Percentiles rank a stretch among this genome's conserved stretches.
These are phyloP conservation scores for Aspergillus sp. DNA, from an alignment of 2,329 filamentous ascomycete species.

Conservation along the genomic window DNA sequence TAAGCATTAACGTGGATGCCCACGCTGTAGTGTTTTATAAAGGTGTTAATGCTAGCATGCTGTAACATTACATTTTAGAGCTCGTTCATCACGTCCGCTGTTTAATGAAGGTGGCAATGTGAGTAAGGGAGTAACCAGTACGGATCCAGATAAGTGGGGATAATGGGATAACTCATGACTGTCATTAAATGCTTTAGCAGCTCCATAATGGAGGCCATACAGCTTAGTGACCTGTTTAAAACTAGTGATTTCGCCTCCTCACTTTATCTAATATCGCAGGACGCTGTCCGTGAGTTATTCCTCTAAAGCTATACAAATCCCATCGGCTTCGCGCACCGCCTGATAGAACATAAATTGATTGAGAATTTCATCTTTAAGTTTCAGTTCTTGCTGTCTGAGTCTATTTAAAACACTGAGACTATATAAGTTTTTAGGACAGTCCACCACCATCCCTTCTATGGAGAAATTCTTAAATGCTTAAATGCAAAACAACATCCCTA, in stretches of 20 bases:
- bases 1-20: slow-evolving; percentile 21
- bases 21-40: slow-evolving; percentile 21
- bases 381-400: slow-evolving; percentile 26
- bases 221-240: slow-evolving; percentile 25
- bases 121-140: not conserved
- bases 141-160: not conserved
- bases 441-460: slow-evolving; percentile 10
- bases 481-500: slow-evolving; percentile 12
- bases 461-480: not conserved
- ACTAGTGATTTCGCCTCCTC: slow-evolving; percentile 25
- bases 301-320: slow-evolving; percentile 20
- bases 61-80: not conserved
- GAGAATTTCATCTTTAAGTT: slow-evolving; percentile 25
- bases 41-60: slow-evolving; percentile 18
- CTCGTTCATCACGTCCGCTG: not conserved
- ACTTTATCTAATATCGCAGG: slow-evolving; percentile 19
- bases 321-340: slow-evolving; percentile 13
- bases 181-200: slow-evolving; percentile 31
- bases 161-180: slow-evolving; percentile 21
- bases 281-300: slow-evolving; percentile 18
- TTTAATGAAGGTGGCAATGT: not conserved
- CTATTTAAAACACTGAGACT: slow-evolving; percentile 27
- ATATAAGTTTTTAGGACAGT: slow-evolving; percentile 30
- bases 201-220: slow-evolving; percentile 28
- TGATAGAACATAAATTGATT: slow-evolving; percentile 29